Evolutionary conservation across 2,329 filamentous ascomycete species (phyloP).

Genomic region (Aspergillus viridinutans): DNA sequence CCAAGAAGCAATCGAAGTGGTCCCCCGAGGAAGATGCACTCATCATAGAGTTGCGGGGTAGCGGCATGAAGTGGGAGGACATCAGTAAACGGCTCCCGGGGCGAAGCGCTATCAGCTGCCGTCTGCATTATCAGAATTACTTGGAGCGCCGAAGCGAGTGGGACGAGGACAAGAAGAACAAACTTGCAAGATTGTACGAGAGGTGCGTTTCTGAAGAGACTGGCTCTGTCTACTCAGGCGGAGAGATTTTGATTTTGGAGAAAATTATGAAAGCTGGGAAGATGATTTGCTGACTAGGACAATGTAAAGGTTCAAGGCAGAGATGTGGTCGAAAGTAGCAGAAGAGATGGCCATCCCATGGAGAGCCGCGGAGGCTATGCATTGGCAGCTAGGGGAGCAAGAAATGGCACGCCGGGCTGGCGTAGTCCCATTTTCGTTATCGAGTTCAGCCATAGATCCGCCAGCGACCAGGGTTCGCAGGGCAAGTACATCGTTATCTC

Average conservation of each 20-base stretch:
- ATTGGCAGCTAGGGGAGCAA: slow-evolving; percentile 89
- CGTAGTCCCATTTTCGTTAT: slow-evolving; percentile 76
- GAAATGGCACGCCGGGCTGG: slow-evolving; percentile 94
- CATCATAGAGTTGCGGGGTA: slow-evolving; percentile 85
- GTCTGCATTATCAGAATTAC: slow-evolving; percentile 95
- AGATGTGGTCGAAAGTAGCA: slow-evolving; percentile 96
- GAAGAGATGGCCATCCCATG: slow-evolving; percentile 94
- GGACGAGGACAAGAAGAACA: slow-evolving; percentile 98
- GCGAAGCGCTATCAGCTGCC: slow-evolving; percentile 88
- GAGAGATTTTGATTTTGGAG: neutral
- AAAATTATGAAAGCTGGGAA: neutral
- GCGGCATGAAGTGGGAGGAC: slow-evolving; percentile 98
- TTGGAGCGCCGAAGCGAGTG: slow-evolving; percentile 88
- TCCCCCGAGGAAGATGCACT: slow-evolving; percentile 87
- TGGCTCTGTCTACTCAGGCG: neutral
- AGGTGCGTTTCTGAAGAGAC: slow-evolving; percentile 58
- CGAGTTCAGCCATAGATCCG: slow-evolving; percentile 53
- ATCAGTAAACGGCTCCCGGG: slow-evolving; percentile 89
- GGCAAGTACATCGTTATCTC: slow-evolving; percentile 36
- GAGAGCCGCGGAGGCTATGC: slow-evolving; percentile 95
- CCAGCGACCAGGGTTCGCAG: slow-evolving; percentile 33
- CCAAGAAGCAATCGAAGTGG: slow-evolving; percentile 97
- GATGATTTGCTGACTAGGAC: slow-evolving; percentile 7
- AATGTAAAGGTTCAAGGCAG: slow-evolving; percentile 75
- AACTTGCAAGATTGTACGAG: slow-evolving; percentile 89